A percentile compares a stretch with the other conserved stretches of the same genome.
Conservation (phyloP, 2,329 filamentous ascomycete genomes). For the Thielaviopsis musarum region DNA sequence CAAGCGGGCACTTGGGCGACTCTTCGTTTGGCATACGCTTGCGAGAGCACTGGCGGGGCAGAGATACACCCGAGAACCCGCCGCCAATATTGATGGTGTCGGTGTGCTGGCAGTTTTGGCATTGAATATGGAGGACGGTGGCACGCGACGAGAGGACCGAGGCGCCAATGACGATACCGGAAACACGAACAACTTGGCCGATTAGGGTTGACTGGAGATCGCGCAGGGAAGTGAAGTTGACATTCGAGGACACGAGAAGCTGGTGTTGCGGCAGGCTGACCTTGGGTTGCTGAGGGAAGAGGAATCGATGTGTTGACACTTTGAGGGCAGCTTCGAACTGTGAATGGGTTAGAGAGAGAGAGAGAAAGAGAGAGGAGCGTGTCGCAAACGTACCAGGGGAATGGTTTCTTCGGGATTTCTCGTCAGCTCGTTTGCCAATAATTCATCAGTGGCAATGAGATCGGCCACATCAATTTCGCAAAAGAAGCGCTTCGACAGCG, state of each 20-base stretch:
- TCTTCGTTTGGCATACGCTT: slow-evolving; percentile 46
- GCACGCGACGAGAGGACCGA: slow-evolving; percentile 95
- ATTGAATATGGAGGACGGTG: slow-evolving; percentile 71
- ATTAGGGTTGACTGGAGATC: slow-evolving; percentile 88
- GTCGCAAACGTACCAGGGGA: slow-evolving; percentile 49
- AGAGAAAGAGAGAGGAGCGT: background rate
- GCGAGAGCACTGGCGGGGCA: slow-evolving; percentile 64
- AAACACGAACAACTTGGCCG: slow-evolving; percentile 85
- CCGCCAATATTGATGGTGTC: slow-evolving; percentile 58
- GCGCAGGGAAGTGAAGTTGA: slow-evolving; percentile 80
- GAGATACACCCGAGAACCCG: slow-evolving; percentile 72
- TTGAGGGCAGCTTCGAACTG: slow-evolving; percentile 85
- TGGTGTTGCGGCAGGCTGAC: slow-evolving; percentile 75
- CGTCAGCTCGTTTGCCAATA: slow-evolving; percentile 75
- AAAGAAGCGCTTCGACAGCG: slow-evolving; percentile 82
- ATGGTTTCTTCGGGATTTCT: slow-evolving; percentile 88
- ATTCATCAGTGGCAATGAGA: slow-evolving; percentile 89
- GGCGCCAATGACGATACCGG: slow-evolving; percentile 92
- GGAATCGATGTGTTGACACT: slow-evolving; percentile 82
- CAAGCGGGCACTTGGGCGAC: slow-evolving; percentile 65
- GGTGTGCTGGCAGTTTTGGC: slow-evolving; percentile 64
- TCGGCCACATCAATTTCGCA: slow-evolving; percentile 95
- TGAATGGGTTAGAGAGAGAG: background rate
- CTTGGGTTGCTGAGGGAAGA: slow-evolving; percentile 58
- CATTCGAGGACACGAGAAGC: slow-evolving; percentile 82